A percentile compares a stretch with the other conserved stretches of the same genome.
Conservation (phyloP, 805 yeast species). For the Nakazawaea anatomiae region DNA sequence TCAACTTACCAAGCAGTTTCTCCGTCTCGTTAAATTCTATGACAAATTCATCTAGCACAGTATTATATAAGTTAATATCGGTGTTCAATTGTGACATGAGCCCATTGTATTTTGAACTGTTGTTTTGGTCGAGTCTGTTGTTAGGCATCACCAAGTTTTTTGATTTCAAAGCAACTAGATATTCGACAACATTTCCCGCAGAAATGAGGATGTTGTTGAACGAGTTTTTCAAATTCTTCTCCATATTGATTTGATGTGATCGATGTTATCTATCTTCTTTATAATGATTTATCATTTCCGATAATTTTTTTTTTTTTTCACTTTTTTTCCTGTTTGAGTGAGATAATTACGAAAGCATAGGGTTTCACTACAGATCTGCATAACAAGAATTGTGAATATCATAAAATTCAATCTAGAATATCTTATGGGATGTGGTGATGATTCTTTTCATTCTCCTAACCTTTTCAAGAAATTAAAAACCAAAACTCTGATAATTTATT, state of each 20-base stretch:
- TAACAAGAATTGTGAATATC: no score
- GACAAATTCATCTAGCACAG: constrained; percentile 8
- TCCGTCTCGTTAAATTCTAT: constrained; percentile 7
- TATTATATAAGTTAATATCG: constrained; percentile 5
- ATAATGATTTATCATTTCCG: no score
- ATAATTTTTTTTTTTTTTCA: no score
- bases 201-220: constrained; percentile 9
- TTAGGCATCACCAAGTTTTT: constrained; percentile 11
- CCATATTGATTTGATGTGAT: constrained; percentile 1
- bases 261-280: no score
- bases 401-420: no score
- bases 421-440: no score
- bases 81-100: constrained; percentile 1
- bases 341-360: no score
- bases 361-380: no score
- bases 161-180: constrained; percentile 7
- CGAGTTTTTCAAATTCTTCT: constrained; percentile 6
- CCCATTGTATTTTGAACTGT: constrained; percentile 3
- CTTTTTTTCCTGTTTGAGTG: no score
- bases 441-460: no score
- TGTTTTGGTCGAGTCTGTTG: constrained; percentile 5
- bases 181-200: constrained; percentile 7
- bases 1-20: background rate
- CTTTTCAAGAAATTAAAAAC: no score
- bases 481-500: no score